phyloP scores from a whole-genome alignment of 345 rosid species.

The Gynandropsis gynandra region DNA sequence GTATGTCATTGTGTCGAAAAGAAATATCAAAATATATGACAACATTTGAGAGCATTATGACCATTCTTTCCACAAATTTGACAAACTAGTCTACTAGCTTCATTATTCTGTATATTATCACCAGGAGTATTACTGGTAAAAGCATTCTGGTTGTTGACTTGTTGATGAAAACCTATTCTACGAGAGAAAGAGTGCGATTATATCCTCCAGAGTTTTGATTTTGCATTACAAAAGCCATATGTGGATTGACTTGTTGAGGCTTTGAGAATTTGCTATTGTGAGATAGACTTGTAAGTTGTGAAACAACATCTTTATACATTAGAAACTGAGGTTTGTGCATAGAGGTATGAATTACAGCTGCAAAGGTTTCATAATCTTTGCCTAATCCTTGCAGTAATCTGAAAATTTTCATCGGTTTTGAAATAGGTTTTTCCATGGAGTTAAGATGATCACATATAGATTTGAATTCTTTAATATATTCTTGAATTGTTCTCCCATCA shows the following conservation, averaged over 20 bases:
- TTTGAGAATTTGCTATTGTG: not conserved
- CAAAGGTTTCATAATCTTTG: not conserved
- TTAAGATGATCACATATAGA: not conserved
- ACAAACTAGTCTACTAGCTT: not conserved
- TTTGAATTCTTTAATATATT: not conserved
- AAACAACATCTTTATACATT: not conserved
- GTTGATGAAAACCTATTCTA: not conserved
- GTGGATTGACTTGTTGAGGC: too few species aligned
- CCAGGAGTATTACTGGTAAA: too few species aligned
- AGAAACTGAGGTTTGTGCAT: not conserved
- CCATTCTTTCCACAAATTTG: not conserved
- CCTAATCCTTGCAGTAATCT: not conserved
- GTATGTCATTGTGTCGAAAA: not conserved
- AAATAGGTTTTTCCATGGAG: not conserved
- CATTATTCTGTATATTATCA: too few species aligned
- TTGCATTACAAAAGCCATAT: not conserved
- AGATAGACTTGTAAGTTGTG: fast-evolving
- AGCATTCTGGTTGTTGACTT: too few species aligned
- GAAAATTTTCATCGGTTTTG: not conserved
- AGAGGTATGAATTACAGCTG: too few species aligned
- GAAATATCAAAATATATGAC: not conserved
- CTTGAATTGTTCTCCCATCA: fast-evolving
- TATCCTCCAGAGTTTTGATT: not conserved
- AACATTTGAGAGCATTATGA: not conserved
- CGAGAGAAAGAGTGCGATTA: not conserved